Base-by-base conservation (phyloP, 139 green algal genomes). In the Pleodorina starrii region DNA sequence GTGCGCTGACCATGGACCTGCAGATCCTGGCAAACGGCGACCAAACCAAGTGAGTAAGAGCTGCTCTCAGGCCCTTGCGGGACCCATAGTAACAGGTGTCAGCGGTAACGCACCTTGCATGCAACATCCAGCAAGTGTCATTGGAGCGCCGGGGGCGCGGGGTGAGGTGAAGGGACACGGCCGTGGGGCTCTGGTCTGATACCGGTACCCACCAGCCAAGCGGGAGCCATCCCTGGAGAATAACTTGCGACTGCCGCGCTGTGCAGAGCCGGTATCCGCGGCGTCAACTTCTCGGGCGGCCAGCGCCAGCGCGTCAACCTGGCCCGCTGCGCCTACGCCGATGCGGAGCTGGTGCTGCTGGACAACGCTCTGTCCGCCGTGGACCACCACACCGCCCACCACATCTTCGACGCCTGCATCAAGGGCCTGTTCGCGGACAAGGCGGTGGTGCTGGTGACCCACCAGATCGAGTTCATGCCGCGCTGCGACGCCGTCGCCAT, bases 361-460 rank as follows among this genome's bases (percentile, higher is more conserved):
- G 93, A 95, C 91, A 93, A 95, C 60, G 91, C 93, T 12, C 90
- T 94, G 72, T 94, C 90, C 29, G 92, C 92, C 25, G 90, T 94
- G 2, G 92, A 94, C 92, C 90, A 93, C 90, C 92, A 94, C 90
- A 93, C 90, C 48, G 92, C 90, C 3, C 87, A 94, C 85, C 92
- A 94, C 87, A 92, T 94, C 84, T 94, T 93, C 75, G 88, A 88
- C 6, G 72, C 86, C 51, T 89, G 85, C 84, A 80, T 94, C 63
- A 90, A 89, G 84, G 90, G 90, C 59, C 89, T 90, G 50, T 85
- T 94, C 63, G 42, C 59, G 17, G 38, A 76, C 6, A 91, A 91
- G 85, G 90, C 92, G 19, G 80, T 88, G 23, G 60, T 94, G 27
- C 88, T 94, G 5, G 75, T 94, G 54, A 94, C 92, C 14, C 92